Evolutionary conservation across 202 grass and related monocot genomes (phyloP).

Genomic region (Panicum hallii): DNA sequence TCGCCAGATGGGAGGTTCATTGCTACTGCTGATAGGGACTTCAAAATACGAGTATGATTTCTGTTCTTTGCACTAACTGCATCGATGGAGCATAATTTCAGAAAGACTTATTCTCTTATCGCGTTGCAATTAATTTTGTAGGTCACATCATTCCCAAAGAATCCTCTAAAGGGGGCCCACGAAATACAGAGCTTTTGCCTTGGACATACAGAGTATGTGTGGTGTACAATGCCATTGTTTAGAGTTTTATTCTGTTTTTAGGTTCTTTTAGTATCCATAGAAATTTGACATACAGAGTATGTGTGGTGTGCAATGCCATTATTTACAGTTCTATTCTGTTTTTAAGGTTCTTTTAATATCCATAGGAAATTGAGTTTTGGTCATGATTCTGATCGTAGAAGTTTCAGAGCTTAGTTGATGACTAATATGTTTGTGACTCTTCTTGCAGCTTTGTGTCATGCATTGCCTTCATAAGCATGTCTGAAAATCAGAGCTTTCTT

Average conservation of each 20-base stretch:
- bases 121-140: slow-evolving; percentile 43
- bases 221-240: slow-evolving; percentile 13
- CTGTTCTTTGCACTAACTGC: slow-evolving; percentile 23
- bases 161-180: slow-evolving; percentile 63
- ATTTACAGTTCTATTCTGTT: slow-evolving; percentile 15
- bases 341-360: slow-evolving; percentile 16
- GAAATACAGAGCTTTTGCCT: slow-evolving; percentile 99
- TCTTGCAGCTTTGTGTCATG: slow-evolving; percentile 83
- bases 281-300: slow-evolving; percentile 71
- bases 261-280: slow-evolving; percentile 6
- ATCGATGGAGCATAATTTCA: slow-evolving; percentile 13
- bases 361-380: not conserved
- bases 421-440: slow-evolving; percentile 10
- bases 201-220: slow-evolving; percentile 91
- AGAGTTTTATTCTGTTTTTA: slow-evolving; percentile 11
- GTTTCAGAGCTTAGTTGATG: slow-evolving; percentile 3
- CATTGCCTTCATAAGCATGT: slow-evolving; percentile 65
- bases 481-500: slow-evolving; percentile 59
- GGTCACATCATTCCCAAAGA: slow-evolving; percentile 78
- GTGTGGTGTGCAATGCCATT: slow-evolving; percentile 32
- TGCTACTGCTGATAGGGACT: slow-evolving; percentile 88
- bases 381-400: not conserved
- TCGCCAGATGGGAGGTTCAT: slow-evolving; percentile 86
- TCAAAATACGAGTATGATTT: slow-evolving; percentile 87
- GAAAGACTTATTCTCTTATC: slow-evolving; percentile 11